Conservation (phyloP, 805 yeast genomes). For the Wickerhamomyces rabaulensis region DNA sequence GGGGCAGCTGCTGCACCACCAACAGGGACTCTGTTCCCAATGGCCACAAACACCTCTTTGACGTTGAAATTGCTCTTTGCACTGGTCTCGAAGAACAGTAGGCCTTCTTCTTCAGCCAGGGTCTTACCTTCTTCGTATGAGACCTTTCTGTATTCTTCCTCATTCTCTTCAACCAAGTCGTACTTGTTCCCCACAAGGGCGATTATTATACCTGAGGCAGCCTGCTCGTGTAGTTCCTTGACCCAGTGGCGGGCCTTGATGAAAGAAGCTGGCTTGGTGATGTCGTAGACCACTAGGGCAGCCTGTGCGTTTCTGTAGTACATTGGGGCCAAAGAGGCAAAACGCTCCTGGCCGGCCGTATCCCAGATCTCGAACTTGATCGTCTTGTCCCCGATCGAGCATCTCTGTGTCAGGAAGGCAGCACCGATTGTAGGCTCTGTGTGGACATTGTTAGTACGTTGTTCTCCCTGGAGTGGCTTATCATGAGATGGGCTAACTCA, state of each 20-base stretch:
- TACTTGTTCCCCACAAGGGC: slow-evolving; percentile 93
- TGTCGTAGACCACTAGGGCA: slow-evolving; percentile 91
- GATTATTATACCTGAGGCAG: slow-evolving; percentile 83
- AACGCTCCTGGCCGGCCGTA: slow-evolving; percentile 97
- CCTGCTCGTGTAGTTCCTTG: slow-evolving; percentile 91
- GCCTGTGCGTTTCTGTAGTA: slow-evolving; percentile 97
- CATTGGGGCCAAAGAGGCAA: slow-evolving; percentile 95
- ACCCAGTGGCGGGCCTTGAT: slow-evolving; percentile 98
- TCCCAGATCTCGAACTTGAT: slow-evolving; percentile 93
- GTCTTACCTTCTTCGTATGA: slow-evolving; percentile 80
- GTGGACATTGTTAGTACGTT: slow-evolving; percentile 6
- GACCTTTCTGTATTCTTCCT: slow-evolving; percentile 65
- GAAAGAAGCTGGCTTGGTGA: slow-evolving; percentile 91
- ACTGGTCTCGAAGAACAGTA: slow-evolving; percentile 88
- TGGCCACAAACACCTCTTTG: slow-evolving; percentile 83
- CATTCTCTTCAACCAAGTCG: slow-evolving; percentile 63
- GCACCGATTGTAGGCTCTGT: slow-evolving; percentile 96
- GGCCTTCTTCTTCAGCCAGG: slow-evolving; percentile 86
- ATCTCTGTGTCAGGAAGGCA: slow-evolving; percentile 91
- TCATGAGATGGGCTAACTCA: no score
- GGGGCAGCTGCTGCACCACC: slow-evolving; percentile 22
- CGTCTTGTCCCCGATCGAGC: slow-evolving; percentile 78
- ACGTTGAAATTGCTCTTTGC: slow-evolving; percentile 90
- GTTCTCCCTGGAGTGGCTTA: no score
- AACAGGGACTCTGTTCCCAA: slow-evolving; percentile 79